Base-by-base conservation (phyloP, 1,139 yeast species). In the Blastobotrys proliferans region DNA sequence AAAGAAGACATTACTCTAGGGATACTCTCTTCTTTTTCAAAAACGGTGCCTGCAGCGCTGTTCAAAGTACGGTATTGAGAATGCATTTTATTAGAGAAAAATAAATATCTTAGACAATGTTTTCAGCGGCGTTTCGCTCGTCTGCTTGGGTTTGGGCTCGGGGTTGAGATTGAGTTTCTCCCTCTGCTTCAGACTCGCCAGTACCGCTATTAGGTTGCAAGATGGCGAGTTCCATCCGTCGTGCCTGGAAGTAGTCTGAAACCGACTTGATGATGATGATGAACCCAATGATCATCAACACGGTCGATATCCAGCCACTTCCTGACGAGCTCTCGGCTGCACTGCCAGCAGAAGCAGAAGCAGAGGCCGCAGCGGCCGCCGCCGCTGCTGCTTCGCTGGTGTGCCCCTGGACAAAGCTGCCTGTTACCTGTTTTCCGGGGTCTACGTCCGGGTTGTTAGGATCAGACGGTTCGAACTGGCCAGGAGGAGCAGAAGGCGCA, bases 221-320 rank as follows among this genome's bases (percentile, higher is more conserved):
- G 26, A 86, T 82, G 18, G 69, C 73, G 49, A 62, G 67, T 60
- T 90, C 97, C 77, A 81, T 79, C 54, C 76, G 76, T 58, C 84
- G 79, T n/a, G 92, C 94, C 51, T 79, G 72, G 52, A 74, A 72
- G 61, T 80, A 92, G 61, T 85, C 95, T 41, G 74, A 68, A 18
- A 83, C 53, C 8, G 95, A 79, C 59, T 83, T 85, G 19, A 79
- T 48, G 13, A 83, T 66, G 19, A 90, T 70, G 45, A 83, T 72
- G 3, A 76, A 60, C 1, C 97, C 98, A 44, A 84, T 69, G 2
- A 79, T 73, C 52, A 85, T 77, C 33, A 84, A 66, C 1, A 76
- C 74, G 50, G 76, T 76, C 1, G 88, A 81, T 13, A 66, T 47
- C 54, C 61, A 57, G 21, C 51, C 51, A 6, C 44, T 41, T 6